These are phyloP conservation scores for Thelonectria olida DNA, from an alignment of 2,329 filamentous ascomycete genomes.

Conservation along the genomic window DNA sequence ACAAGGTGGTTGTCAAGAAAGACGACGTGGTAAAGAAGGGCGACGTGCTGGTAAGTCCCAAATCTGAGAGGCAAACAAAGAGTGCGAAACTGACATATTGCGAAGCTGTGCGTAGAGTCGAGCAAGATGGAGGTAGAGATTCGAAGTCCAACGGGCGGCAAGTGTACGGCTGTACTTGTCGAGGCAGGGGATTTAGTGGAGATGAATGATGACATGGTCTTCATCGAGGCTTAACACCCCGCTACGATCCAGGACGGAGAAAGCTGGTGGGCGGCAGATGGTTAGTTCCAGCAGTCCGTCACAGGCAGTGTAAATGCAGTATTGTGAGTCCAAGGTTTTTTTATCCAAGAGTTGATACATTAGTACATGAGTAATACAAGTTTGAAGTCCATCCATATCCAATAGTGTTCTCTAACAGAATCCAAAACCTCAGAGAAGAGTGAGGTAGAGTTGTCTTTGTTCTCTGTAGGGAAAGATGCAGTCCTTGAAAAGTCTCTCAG, in stretches of 20 bases:
- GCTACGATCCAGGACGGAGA: neutral
- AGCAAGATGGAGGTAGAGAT: conserved; percentile 52
- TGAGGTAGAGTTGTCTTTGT: too few species aligned
- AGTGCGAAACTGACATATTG: conserved; percentile 2
- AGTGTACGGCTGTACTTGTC: conserved; percentile 38
- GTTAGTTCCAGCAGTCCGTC: too few species aligned
- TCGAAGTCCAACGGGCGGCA: conserved; percentile 40
- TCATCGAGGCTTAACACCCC: conserved; percentile 26
- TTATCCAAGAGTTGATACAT: too few species aligned
- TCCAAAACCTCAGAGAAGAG: too few species aligned
- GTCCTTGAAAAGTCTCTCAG: too few species aligned
- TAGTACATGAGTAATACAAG: too few species aligned
- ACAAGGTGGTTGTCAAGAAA: conserved; percentile 42
- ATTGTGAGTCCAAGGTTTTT: too few species aligned
- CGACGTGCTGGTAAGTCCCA: conserved; percentile 40
- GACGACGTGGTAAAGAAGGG: conserved; percentile 38
- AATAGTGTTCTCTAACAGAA: too few species aligned
- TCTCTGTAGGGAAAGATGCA: too few species aligned
- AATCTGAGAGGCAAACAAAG: neutral
- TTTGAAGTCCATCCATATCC: too few species aligned
- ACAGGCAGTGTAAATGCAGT: too few species aligned
- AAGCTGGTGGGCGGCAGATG: too few species aligned
- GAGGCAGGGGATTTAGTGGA: conserved; percentile 42
- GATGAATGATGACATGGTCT: conserved; percentile 39
- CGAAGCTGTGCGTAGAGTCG: conserved; percentile 45